Evolutionary conservation across 768 basidiomycete species (phyloP), one percentile per base, ranked within the genome.

Genomic region (Suillus occidentalis): DNA sequence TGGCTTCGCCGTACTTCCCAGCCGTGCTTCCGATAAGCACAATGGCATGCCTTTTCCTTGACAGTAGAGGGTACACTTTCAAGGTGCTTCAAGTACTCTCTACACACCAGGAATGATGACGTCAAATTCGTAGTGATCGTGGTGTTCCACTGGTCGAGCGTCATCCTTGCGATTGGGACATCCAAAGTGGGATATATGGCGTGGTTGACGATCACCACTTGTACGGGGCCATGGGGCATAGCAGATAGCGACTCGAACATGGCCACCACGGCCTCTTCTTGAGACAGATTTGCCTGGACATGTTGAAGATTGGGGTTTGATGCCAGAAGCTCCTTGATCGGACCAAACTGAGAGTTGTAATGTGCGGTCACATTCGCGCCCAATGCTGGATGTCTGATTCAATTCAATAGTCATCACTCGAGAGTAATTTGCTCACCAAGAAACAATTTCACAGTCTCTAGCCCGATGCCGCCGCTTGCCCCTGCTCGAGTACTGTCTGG

Each of bases 391-490:
- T 20, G 28, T 36, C 45, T 49, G 22, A 22, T 50, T 37, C 22
- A 43, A 31, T 13, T n/a, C 28, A 16, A 45, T 14, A 47, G 13
- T 28, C 25, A 7, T 40, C 58, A 18, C 39, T 45, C 53, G 14
- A 52, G 20, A 57, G 22, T 13, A 37, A 58, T 37, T 43, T 34
- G 76, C 79, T 71, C 63, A 87, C 89, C 80, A 40, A 87, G 80
- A 71, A 87, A 92, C 0, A 84, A 70, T 13, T 79, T 79, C 18
- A 81, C 80, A 3, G 87, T 89, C 68, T 84, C 87, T 0, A 90
- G 78, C 13, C 91, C 91, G 43, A 93, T 92, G 1, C 89, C 90
- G 6, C 90, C 90, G 68, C 86, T 90, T 2, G 90, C 89, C 59
- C 91, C 91, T 87, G 71, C 52, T 28, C 22, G 10, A 14, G 36